Base-by-base conservation (phyloP, 306 rosid species). In the Cicer arietinum region DNA sequence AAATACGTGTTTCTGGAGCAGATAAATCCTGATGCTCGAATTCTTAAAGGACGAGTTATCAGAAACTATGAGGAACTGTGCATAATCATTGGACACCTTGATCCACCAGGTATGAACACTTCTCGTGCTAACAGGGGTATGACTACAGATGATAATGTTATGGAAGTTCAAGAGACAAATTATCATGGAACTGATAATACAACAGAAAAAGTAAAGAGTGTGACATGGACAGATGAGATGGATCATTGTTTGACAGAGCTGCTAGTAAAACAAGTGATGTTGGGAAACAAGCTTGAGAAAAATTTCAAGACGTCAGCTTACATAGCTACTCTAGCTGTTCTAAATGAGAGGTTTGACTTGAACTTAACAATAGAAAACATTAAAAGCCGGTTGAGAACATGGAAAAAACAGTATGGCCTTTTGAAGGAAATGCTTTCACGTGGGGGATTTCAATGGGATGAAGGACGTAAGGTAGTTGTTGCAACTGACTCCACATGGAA, bases 161-260 rank as follows among this genome's bases (percentile, higher is more conserved):
- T 62, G 81, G 85, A 77, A 73, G 83, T 51, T 72, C 81, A 63
- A 63, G 87, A 75, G 71, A 75, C 76, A 52, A 71, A 66, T 25
- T 41, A 59, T 76, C 82, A 72, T 37, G 77, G 73, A 77, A 66
- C 62, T 50, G 64, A 67, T 67, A 80, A 44, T 64, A 68, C 81
- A 68, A 67, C 53, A 56, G 83, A 77, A 30, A 84, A 82, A 74
- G 82, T 14, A 13, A 87, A 75, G 67, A 50, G 17, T 62, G 69
- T 84, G 46, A 30, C 85, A 59, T 84, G 88, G 88, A 87, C 91
- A 17, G 79, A 85, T 58, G 87, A 77, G 63, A 87, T 87, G 91
- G 88, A 87, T 84, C 61, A 30, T 68, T 87, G 84, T 84, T 80
- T 84, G 66, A 71, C 84, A 18, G 81, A 82, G 76, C 74, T 80